phyloP scores from a whole-genome alignment of 2,329 filamentous ascomycete species.

The Davidsoniella neocaledoniae region DNA sequence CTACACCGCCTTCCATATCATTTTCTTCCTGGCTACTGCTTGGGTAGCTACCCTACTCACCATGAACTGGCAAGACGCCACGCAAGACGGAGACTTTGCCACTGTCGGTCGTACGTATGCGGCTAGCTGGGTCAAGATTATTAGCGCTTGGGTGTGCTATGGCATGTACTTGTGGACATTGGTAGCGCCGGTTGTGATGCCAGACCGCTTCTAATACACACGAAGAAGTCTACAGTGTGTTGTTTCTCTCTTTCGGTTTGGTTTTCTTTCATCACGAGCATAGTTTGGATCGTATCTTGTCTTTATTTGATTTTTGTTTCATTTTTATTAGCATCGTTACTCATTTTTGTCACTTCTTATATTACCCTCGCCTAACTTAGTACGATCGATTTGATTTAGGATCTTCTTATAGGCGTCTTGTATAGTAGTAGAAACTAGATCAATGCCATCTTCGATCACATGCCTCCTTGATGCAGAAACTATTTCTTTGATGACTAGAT shows the following conservation, averaged over 20 bases:
- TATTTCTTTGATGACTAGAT: too few species aligned
- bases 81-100: slow-evolving; percentile 59
- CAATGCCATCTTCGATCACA: too few species aligned
- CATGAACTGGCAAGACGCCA: slow-evolving; percentile 53
- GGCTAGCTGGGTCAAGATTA: slow-evolving; percentile 98
- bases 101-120: slow-evolving; percentile 90
- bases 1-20: slow-evolving; percentile 89
- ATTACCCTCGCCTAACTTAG: too few species aligned
- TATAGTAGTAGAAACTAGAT: too few species aligned
- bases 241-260: neutral
- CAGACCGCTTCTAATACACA: slow-evolving; percentile 50
- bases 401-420: too few species aligned
- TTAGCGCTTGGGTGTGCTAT: slow-evolving; percentile 94
- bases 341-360: too few species aligned
- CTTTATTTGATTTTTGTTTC: neutral
- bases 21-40: slow-evolving; percentile 89
- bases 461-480: too few species aligned
- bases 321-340: too few species aligned
- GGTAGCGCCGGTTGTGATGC: slow-evolving; percentile 68
- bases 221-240: too few species aligned
- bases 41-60: slow-evolving; percentile 85
- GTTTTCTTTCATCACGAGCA: neutral
- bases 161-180: slow-evolving; percentile 86
- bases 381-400: too few species aligned
- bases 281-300: neutral